Conservation (phyloP, 768 basidiomycete genomes). For the Hemileccinum rubropunctum region DNA sequence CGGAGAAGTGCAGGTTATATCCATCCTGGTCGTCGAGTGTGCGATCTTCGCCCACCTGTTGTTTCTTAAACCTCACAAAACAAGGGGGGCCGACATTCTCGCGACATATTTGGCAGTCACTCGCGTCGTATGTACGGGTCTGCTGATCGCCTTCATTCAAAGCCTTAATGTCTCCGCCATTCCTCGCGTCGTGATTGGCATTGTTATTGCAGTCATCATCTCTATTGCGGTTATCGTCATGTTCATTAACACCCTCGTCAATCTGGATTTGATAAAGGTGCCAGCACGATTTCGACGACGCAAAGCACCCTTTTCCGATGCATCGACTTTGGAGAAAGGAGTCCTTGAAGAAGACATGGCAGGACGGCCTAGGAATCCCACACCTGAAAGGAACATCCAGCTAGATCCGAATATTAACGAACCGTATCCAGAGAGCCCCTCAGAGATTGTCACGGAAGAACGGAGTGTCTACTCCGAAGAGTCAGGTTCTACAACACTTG, state of each 20-base stretch:
- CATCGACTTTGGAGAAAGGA: slow-evolving; percentile 30
- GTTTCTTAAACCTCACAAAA: slow-evolving; percentile 60
- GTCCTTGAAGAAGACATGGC: slow-evolving; percentile 17
- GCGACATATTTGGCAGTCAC: slow-evolving; percentile 62
- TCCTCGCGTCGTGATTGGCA: slow-evolving; percentile 77
- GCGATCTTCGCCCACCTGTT: slow-evolving; percentile 52
- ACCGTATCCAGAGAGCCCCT: slow-evolving; percentile 42
- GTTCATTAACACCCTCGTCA: slow-evolving; percentile 62
- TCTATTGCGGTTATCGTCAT: slow-evolving; percentile 68
- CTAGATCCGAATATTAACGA: slow-evolving; percentile 42
- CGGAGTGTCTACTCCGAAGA: slow-evolving; percentile 31
- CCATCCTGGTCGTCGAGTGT: slow-evolving; percentile 65
- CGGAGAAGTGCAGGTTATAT: slow-evolving; percentile 67
- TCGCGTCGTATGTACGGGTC: slow-evolving; percentile 64
- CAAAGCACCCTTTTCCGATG: slow-evolving; percentile 8
- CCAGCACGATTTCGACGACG: slow-evolving; percentile 18
- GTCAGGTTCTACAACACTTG: slow-evolving; percentile 35
- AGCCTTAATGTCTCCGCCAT: slow-evolving; percentile 64
- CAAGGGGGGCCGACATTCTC: slow-evolving; percentile 69
- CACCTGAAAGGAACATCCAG: slow-evolving; percentile 44
- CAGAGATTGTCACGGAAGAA: slow-evolving; percentile 21
- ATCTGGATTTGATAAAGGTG: slow-evolving; percentile 38
- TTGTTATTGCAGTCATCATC: slow-evolving; percentile 68
- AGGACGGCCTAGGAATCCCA: slow-evolving; percentile 49
- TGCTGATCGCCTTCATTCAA: slow-evolving; percentile 78